phyloP scores from a whole-genome alignment of 1,284 basidiomycete genomes.

The Cerioporus squamosus region DNA sequence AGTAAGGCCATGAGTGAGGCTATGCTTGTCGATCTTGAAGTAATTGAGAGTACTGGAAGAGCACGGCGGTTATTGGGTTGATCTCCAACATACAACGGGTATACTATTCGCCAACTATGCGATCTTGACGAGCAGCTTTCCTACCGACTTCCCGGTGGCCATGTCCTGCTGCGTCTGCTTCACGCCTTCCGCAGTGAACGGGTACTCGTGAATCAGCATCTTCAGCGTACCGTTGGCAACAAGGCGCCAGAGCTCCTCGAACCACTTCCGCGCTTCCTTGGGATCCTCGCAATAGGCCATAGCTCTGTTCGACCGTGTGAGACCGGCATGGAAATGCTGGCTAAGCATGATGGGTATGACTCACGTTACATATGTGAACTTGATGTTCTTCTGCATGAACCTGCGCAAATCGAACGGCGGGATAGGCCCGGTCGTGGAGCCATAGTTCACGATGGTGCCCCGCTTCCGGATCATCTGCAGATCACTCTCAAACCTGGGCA shows the following conservation, averaged over 20 bases:
- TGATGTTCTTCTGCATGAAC: slow-evolving; percentile 84
- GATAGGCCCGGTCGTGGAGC: slow-evolving; percentile 88
- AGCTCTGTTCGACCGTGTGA: slow-evolving; percentile 53
- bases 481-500: slow-evolving; percentile 73
- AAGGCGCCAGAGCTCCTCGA: slow-evolving; percentile 64
- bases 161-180: slow-evolving; percentile 83
- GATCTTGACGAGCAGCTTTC: slow-evolving; percentile 80
- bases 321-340: no score
- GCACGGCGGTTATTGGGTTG: no score
- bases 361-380: slow-evolving; percentile 75
- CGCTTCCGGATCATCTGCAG: slow-evolving; percentile 45
- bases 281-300: background rate
- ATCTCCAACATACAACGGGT: no score
- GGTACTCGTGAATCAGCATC: slow-evolving; percentile 79
- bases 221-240: slow-evolving; percentile 68
- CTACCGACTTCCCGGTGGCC: slow-evolving; percentile 73
- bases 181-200: slow-evolving; percentile 82
- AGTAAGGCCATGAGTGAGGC: no score
- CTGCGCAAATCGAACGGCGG: slow-evolving; percentile 75
- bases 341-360: slow-evolving; percentile 28
- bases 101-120: slow-evolving; percentile 16
- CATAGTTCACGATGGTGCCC: slow-evolving; percentile 85
- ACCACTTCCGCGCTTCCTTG: background rate
- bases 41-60: no score
- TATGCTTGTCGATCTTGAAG: no score